Conservation (phyloP, 208 protist genomes). For the Endotrypanum monterogeii region DNA sequence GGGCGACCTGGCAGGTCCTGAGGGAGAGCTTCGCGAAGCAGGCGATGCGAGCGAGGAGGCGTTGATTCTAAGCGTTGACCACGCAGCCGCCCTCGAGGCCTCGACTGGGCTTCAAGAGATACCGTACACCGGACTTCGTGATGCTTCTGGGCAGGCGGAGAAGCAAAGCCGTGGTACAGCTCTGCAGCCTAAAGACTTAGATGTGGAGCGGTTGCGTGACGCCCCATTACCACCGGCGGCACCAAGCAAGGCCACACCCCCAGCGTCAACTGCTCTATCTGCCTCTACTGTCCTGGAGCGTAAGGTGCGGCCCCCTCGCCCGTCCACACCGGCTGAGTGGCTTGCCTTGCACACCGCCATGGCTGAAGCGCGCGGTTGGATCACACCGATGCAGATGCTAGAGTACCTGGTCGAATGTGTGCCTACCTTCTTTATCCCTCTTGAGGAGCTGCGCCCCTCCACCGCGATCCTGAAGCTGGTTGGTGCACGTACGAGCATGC, state of each 20-base stretch:
- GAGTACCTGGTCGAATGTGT: conserved; percentile 84
- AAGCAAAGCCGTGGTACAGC: conserved; percentile 2
- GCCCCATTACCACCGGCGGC: conserved; percentile 13
- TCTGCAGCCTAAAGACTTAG: conserved; percentile 10
- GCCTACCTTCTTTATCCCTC: conserved; percentile 71
- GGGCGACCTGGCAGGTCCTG: conserved; percentile 3
- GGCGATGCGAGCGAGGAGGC: background rate
- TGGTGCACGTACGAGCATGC: conserved; percentile 53
- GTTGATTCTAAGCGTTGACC: background rate
- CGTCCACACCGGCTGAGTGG: conserved; percentile 24
- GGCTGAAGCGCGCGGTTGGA: conserved; percentile 57
- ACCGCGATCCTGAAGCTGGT: conserved; percentile 56
- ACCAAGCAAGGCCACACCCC: background rate
- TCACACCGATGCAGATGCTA: conserved; percentile 67
- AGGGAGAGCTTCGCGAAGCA: background rate
- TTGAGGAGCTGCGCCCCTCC: conserved; percentile 48
- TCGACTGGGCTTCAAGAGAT: conserved; percentile 27
- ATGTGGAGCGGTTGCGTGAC: conserved; percentile 15
- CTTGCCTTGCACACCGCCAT: conserved; percentile 59
- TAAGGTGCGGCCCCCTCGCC: conserved; percentile 3
- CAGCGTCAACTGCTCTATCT: conserved; percentile 5
- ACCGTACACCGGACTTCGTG: conserved; percentile 18
- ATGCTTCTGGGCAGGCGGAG: background rate
- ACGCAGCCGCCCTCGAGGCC: background rate
- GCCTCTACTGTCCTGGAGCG: background rate